Evolutionary conservation across 106 monocot species (phyloP).

Genomic region (Gastrodia elata): DNA sequence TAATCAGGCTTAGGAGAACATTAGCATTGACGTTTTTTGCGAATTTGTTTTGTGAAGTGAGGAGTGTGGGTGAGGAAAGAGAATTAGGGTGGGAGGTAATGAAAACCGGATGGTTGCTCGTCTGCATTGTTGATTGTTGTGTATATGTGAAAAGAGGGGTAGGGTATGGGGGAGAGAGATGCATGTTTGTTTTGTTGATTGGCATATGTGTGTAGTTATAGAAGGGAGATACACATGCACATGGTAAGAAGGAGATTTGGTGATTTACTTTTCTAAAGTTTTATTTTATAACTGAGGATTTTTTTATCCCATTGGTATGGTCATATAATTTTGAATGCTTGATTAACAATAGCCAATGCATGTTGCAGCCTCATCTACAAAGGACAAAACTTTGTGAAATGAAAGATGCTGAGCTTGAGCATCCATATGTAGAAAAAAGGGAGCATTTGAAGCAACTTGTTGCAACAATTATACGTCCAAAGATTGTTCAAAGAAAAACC

Average conservation of each 20-base stretch:
- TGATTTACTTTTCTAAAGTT: neutral
- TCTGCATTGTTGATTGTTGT: neutral
- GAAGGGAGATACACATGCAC: too few relatives aligned
- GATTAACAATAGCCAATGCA: neutral
- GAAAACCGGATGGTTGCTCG: neutral
- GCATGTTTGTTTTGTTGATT: too few relatives aligned
- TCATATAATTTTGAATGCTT: neutral
- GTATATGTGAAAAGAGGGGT: neutral
- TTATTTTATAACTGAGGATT: neutral
- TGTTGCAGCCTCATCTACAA: constrained; percentile 91
- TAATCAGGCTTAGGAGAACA: neutral
- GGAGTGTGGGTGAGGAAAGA: too few relatives aligned
- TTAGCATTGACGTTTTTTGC: neutral
- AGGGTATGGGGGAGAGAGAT: neutral
- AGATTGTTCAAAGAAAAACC: constrained; percentile 79
- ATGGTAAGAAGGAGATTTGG: neutral
- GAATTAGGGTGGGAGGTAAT: neutral
- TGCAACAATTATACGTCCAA: constrained; percentile 61
- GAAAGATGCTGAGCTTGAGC: constrained; percentile 79
- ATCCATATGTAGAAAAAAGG: constrained; percentile 61
- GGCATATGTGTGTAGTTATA: too few relatives aligned
- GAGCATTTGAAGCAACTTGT: constrained; percentile 82
- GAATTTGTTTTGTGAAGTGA: neutral
- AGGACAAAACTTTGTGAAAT: constrained; percentile 95
- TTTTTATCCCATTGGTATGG: neutral